phyloP scores from a whole-genome alignment of 257 asterid genomes.

The Solanum chilense region DNA sequence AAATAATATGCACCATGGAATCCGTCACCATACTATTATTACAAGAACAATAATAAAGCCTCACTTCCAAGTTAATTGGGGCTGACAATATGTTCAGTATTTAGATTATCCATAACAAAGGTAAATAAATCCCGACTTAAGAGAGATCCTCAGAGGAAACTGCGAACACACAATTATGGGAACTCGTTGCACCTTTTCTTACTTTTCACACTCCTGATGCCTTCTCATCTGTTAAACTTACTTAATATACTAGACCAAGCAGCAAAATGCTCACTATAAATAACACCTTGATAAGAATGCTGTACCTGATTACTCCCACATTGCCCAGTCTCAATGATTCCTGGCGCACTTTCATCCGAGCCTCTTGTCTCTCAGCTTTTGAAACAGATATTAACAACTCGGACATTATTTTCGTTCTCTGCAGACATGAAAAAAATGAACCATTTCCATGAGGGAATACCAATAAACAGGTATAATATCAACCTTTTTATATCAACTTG shows the following conservation, averaged over 20 bases:
- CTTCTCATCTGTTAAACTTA: background rate
- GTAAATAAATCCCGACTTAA: background rate
- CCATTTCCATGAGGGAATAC: background rate
- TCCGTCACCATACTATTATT: background rate
- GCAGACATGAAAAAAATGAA: slow-evolving; percentile 20
- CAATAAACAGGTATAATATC: slow-evolving; percentile 1
- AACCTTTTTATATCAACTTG: background rate
- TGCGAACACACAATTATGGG: background rate
- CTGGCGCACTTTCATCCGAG: slow-evolving; percentile 89
- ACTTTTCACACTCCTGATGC: background rate
- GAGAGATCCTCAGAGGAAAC: background rate
- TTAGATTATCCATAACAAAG: background rate
- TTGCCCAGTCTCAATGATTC: slow-evolving; percentile 94
- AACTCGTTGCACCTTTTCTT: background rate
- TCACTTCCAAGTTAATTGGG: background rate
- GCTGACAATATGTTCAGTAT: background rate
- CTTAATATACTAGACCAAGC: background rate
- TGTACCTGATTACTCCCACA: slow-evolving; percentile 87
- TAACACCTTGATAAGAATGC: background rate
- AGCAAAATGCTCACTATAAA: background rate
- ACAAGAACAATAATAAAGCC: background rate
- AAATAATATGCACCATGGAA: background rate
- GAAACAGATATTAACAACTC: slow-evolving; percentile 86
- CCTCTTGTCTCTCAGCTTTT: slow-evolving; percentile 97
- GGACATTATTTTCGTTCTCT: slow-evolving; percentile 79